phyloP scores from a whole-genome alignment of 106 monocot genomes.

The Phalaenopsis aphrodite region DNA sequence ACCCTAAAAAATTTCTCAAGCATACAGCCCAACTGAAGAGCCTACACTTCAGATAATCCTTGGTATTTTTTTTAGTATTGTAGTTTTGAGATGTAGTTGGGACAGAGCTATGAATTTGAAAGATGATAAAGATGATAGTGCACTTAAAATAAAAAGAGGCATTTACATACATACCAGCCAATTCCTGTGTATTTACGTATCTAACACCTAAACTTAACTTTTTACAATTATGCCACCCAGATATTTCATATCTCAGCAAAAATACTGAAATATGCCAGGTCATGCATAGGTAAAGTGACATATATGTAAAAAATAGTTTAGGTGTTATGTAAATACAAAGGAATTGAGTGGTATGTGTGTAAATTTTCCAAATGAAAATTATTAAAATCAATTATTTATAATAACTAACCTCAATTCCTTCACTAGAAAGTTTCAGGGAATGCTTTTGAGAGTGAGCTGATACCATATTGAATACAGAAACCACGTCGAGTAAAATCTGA shows the following conservation, averaged over 20 bases:
- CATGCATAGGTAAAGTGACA: no score
- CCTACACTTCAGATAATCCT: not conserved
- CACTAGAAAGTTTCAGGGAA: conserved; percentile 36
- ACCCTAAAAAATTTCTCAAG: not conserved
- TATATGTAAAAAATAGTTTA: no score
- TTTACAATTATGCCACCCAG: no score
- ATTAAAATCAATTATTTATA: not conserved
- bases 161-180: no score
- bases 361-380: not conserved
- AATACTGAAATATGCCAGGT: no score
- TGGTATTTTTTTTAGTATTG: no score
- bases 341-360: no score
- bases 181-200: no score
- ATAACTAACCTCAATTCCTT: conserved; percentile 58
- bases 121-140: not conserved
- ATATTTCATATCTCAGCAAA: no score
- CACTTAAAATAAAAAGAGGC: not conserved
- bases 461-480: conserved; percentile 61
- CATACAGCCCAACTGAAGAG: not conserved
- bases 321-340: no score
- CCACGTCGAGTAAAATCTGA: conserved; percentile 73
- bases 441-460: conserved; percentile 57
- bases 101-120: not conserved
- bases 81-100: not conserved
- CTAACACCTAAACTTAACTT: no score